These are phyloP conservation scores for Candida krabiensis DNA, from an alignment of 805 yeast species.

Conservation along the genomic window DNA sequence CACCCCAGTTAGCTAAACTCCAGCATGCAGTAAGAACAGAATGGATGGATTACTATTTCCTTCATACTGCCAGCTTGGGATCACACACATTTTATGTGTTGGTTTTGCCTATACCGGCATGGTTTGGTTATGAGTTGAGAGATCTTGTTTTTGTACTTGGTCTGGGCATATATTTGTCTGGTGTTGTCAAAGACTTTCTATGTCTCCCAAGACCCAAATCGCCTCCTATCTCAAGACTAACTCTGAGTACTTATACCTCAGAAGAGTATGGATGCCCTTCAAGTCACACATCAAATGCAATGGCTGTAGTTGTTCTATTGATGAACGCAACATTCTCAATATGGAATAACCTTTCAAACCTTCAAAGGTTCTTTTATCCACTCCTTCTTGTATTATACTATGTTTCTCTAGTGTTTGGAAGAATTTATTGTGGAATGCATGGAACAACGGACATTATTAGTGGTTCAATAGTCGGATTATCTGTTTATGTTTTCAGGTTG, in stretches of 20 bases:
- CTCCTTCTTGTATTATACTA: slow-evolving; percentile 47
- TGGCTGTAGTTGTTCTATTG: slow-evolving; percentile 67
- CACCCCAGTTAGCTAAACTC: slow-evolving; percentile 52
- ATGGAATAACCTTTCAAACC: slow-evolving; percentile 15
- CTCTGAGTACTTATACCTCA: slow-evolving; percentile 87
- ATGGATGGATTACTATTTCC: slow-evolving; percentile 69
- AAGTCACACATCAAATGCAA: slow-evolving; percentile 93
- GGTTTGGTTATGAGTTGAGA: slow-evolving; percentile 73
- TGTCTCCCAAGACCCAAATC: slow-evolving; percentile 92
- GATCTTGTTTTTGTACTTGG: slow-evolving; percentile 63
- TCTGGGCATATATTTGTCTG: slow-evolving; percentile 70
- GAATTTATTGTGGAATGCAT: slow-evolving; percentile 97
- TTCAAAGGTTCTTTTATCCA: slow-evolving; percentile 5
- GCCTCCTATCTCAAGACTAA: slow-evolving; percentile 88
- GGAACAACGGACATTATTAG: slow-evolving; percentile 74
- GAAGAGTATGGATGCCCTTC: slow-evolving; percentile 95
- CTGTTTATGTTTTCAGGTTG: slow-evolving; percentile 49
- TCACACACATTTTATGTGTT: slow-evolving; percentile 92
- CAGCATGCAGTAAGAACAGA: slow-evolving; percentile 55
- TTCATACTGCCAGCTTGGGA: slow-evolving; percentile 86
- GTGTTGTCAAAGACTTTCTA: slow-evolving; percentile 76
- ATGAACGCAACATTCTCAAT: slow-evolving; percentile 16
- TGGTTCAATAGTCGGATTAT: slow-evolving; percentile 66
- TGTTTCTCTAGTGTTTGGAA: slow-evolving; percentile 67
- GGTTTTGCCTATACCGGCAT: slow-evolving; percentile 79